These are phyloP conservation scores for Fusarium sp. DNA, from an alignment of 2,329 filamentous ascomycete species.

Conservation along the genomic window DNA sequence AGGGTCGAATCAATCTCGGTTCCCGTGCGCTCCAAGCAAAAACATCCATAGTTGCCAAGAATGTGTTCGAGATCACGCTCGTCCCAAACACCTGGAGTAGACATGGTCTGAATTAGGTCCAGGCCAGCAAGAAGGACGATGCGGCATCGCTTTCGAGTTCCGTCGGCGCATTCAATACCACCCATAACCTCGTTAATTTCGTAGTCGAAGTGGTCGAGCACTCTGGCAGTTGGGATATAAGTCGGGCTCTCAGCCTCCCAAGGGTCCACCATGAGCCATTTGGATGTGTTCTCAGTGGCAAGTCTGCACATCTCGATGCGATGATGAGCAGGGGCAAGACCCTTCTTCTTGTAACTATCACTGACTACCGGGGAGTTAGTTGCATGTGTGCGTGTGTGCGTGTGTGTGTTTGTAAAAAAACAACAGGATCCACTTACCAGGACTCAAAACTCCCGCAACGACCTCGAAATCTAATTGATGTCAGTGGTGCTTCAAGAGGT, in stretches of 20 bases:
- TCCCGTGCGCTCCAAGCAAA: constrained; percentile 88
- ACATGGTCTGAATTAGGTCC: constrained; percentile 79
- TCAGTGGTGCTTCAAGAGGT: constrained; percentile 8
- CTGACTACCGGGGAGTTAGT: constrained; percentile 39
- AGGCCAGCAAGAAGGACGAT: constrained; percentile 85
- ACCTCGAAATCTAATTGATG: constrained; percentile 71
- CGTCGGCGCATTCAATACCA: constrained; percentile 75
- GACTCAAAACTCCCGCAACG: constrained; percentile 72
- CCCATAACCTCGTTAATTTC: constrained; percentile 84
- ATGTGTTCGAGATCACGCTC: constrained; percentile 88
- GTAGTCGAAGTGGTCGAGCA: constrained; percentile 89
- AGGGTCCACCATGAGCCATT: constrained; percentile 82
- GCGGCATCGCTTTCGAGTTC: constrained; percentile 70
- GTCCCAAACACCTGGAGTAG: constrained; percentile 79
- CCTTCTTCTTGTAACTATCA: constrained; percentile 51
- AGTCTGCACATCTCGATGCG: constrained; percentile 81
- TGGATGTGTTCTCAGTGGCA: constrained; percentile 77
- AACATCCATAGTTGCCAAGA: constrained; percentile 78
- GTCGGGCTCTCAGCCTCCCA: constrained; percentile 85
- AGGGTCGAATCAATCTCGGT: constrained; percentile 90
- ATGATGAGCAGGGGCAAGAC: constrained; percentile 50
- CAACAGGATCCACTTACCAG: constrained; percentile 33
- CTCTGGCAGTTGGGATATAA: constrained; percentile 88
- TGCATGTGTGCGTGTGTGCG: background rate
- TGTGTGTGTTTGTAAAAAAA: too few relatives aligned